phyloP scores from a whole-genome alignment of 2,329 filamentous ascomycete genomes.

The Paraphoma chrysanthemicola region DNA sequence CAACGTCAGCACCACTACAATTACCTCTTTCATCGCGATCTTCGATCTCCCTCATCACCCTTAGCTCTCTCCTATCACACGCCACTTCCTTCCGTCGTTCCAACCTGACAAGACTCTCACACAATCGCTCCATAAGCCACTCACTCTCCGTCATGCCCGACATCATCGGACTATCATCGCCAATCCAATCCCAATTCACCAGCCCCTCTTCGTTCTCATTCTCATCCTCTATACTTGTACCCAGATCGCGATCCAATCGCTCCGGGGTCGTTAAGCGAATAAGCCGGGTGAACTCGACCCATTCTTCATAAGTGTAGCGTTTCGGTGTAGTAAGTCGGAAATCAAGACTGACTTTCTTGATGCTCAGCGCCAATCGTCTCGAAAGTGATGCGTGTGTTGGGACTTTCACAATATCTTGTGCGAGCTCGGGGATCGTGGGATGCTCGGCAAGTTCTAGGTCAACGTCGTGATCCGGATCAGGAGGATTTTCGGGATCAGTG shows the following conservation, averaged over 20 bases:
- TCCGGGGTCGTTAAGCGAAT: slow-evolving; percentile 62
- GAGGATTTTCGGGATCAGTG: not conserved
- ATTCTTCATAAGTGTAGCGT: slow-evolving; percentile 81
- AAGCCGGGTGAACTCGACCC: slow-evolving; percentile 82
- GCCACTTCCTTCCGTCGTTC: slow-evolving; percentile 31
- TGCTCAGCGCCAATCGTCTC: slow-evolving; percentile 70
- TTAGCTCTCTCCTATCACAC: not conserved
- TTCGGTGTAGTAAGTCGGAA: slow-evolving; percentile 64
- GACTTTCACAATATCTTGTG: slow-evolving; percentile 16
- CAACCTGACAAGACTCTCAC: slow-evolving; percentile 64
- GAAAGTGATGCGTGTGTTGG: slow-evolving; percentile 62
- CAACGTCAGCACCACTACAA: no score
- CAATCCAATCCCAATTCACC: slow-evolving; percentile 76
- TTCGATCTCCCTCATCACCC: not conserved
- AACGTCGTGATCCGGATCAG: slow-evolving; percentile 23
- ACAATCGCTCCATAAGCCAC: slow-evolving; percentile 71
- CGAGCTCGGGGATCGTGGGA: slow-evolving; percentile 13
- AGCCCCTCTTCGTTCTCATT: slow-evolving; percentile 65
- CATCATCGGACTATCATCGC: slow-evolving; percentile 71
- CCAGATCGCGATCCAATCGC: slow-evolving; percentile 17
- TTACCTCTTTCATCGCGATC: not conserved
- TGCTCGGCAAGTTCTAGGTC: slow-evolving; percentile 15
- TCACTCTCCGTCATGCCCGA: slow-evolving; percentile 68
- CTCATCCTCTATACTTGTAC: slow-evolving; percentile 2
- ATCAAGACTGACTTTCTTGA: slow-evolving; percentile 70